Evolutionary conservation across 257 asterid genomes (phyloP), one percentile per base, ranked within the genome.

Genomic region (Parsonsia alboflavescens): DNA sequence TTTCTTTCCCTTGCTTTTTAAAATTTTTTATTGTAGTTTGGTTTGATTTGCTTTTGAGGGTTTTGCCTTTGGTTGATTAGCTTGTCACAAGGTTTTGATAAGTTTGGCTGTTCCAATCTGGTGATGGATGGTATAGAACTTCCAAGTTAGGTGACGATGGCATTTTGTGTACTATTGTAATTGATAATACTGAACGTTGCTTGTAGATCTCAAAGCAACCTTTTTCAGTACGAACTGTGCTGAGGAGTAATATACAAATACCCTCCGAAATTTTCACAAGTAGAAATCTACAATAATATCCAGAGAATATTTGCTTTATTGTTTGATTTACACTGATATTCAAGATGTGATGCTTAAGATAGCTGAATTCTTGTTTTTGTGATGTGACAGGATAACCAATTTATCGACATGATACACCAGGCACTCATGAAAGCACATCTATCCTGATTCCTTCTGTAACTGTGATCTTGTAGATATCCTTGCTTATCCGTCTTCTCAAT

Each of bases 371-470:
- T 33, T 65, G 33, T 26, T 7, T 61, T 50, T 3, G 24, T 54
- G 69, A 21, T 70, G 17, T 80, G 17, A 72, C 85, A 85, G 89
- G 89, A 85, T 72, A 72, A 80, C 75, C 84, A 78, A 70, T 85
- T 85, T 71, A 54, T 85, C n/a, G 86, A 85, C 69, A 75, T 85
- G 86, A 72, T 85, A 54, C 74, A 85, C 79, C 81, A 56, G 70
- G 85, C 85, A 1, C 49, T 82, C 76, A 64, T 71, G 79, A 76
- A 80, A 63, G 86, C 33, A 28, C 78, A 76, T 75, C 83, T 73
- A 54, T 76, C 81, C 1, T 82, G 83, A 85, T 71, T n/a, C 5
- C 75, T 42, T 74, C 53, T 10, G 22, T 5, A 36, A 44, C 48
- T 36, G 41, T 56, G 53, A 42, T 69, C 46, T n/a, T 73, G 73